Conservation (phyloP, 495 filamentous ascomycete species). For the Penicillium steckii region DNA sequence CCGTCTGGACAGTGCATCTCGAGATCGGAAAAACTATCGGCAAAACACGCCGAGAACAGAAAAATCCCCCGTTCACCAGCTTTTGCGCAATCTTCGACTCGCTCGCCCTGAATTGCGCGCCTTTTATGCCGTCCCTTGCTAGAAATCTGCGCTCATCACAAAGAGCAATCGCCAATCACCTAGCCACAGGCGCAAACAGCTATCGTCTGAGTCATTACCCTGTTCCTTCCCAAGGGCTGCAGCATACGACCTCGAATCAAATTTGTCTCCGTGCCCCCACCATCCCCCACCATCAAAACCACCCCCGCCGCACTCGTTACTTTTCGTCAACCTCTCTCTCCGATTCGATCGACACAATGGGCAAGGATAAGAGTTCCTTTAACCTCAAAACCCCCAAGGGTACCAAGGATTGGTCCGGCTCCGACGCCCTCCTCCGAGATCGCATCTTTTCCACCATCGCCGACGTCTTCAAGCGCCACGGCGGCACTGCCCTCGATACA, state of each 20-base stretch:
- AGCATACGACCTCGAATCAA: conserved; percentile 28
- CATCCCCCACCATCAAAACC: conserved; percentile 37
- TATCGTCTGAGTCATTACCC: conserved; percentile 18
- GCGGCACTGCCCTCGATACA: conserved; percentile 82
- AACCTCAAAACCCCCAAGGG: conserved; percentile 52
- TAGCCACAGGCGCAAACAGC: conserved; percentile 2
- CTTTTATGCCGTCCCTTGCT: conserved; percentile 28
- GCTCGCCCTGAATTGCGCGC: conserved; percentile 13
- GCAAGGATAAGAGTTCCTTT: conserved; percentile 38
- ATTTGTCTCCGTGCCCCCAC: conserved; percentile 36
- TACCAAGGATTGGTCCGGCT: conserved; percentile 43
- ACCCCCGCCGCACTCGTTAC: conserved; percentile 30
- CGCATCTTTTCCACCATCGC: conserved; percentile 81
- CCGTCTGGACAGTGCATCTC: not conserved
- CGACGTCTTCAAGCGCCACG: conserved; percentile 85
- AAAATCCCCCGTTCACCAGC: conserved; percentile 15
- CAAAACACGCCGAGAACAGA: conserved; percentile 17
- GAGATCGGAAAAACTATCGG: conserved; percentile 18
- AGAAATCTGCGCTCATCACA: conserved; percentile 20
- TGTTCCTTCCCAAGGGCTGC: conserved; percentile 17
- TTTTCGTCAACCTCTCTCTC: conserved; percentile 25
- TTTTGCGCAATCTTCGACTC: conserved; percentile 9
- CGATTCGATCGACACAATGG: conserved; percentile 25
- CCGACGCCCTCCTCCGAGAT: conserved; percentile 47
- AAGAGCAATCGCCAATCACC: conserved; percentile 25